Base-by-base conservation (phyloP, 2,329 filamentous ascomycete genomes). In the Plenodomus lindquistii region DNA sequence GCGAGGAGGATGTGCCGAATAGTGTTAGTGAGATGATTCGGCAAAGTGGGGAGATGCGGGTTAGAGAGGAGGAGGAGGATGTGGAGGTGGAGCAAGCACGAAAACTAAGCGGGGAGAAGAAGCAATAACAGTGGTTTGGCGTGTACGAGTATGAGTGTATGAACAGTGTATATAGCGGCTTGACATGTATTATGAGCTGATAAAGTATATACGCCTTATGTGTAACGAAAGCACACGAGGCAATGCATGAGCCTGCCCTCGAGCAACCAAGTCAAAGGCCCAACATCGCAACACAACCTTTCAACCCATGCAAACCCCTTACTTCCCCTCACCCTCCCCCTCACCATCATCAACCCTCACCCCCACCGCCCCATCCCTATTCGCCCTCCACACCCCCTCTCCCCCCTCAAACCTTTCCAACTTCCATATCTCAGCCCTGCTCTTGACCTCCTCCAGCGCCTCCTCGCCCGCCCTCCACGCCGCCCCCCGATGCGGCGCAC, bases 361-460 rank as follows among this genome's bases (percentile, higher is more conserved):
- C 6, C 85, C 87, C 40, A 75, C 73, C 50, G 79, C 77, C 9
- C 88, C 88, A 73, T 96, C 91, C 56, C 86, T 76, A 74, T 97
- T 97, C 52, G 89, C 90, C 74, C 91, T 86, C 92, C 92, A 97
- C 37, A 94, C 81, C 6, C 81, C 89, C 55, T 88, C 86, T 18
- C 85, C 87, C 1, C 82, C 87, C 38, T 82, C 84, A 77, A 97
- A 97, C 70, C 91, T 88, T 76, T 97, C 93, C 57, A 85, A 79
- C 76, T 97, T 97, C 93, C 93, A 97, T 36, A 99, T 86, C 77
- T 99, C 94, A n/a, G 90, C 90, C 57, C 81, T 85, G 46, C 82
- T 83, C 77, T 97, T 99, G 66, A 89, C 91, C 69, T 84, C 77
- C 76, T 97, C 93, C 49, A 97, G 75, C 27, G 91, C 88, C 74